Evolutionary conservation across 768 basidiomycete genomes (phyloP), one percentile per base, ranked within the genome.

Genomic region (Psilocybe sp.): DNA sequence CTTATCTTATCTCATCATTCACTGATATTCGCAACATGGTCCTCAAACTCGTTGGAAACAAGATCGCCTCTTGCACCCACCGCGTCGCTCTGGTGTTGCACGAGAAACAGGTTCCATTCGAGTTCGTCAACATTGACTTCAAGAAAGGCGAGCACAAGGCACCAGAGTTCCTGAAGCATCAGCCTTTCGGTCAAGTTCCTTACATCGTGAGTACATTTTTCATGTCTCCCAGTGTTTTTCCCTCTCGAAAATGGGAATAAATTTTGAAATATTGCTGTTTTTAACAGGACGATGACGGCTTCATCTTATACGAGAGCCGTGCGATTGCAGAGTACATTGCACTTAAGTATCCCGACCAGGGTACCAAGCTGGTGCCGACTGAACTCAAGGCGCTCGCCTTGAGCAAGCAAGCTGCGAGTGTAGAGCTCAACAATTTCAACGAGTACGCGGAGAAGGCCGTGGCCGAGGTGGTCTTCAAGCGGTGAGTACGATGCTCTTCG

Each of bases 121-220:
- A 81, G 56, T 56, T 84, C 45, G 51, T 76, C 42, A 4, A 37
- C 4, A 47, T 86, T 54, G 65, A 83, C 53, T 44, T 80, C 23
- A 0, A 35, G 37, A 72, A 73, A 54, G 64, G 60, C 31, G 69
- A 73, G 43, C 80, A 83, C 40, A 84, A 81, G 62, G 3, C 60
- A 0, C 59, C 75, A 0, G 74, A 56, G 11, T 77, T 65, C 66
- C n/a, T 75, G 14, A 57, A 65, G 28, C 62, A 71, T 40, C 84
- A 89, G 56, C 87, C 88, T 0, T 86, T 85, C 58, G 81, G 82
- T n/a, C 78, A 81, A 54, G 70, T 84, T 15, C 83, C 84, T 4
- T 78, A 74, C 61, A 71, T 85, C 49, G 77, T 75, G 49, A 37
- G 68, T 18, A n/a, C 13, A 59, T 40, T 46, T 23, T 12, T 11